These are phyloP conservation scores for Periconia macrospinosa DNA, from an alignment of 2,329 filamentous ascomycete species.

Conservation along the genomic window DNA sequence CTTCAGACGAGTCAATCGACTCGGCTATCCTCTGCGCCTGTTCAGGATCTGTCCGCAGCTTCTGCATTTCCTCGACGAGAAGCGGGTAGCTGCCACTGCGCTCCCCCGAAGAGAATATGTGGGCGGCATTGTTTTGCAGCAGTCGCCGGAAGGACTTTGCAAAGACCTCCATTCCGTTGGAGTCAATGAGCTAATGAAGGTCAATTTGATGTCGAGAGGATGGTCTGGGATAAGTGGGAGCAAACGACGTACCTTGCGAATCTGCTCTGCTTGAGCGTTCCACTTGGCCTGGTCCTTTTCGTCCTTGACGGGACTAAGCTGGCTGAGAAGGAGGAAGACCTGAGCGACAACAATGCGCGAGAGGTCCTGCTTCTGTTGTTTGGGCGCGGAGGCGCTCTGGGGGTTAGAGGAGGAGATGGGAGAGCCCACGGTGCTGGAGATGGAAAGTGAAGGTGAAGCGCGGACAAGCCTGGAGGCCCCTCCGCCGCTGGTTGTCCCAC, in stretches of 20 bases:
- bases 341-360: slow-evolving; percentile 95
- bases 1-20: slow-evolving; percentile 84
- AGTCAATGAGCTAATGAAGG: slow-evolving; percentile 76
- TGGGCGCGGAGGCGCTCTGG: slow-evolving; percentile 41
- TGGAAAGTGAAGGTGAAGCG: slow-evolving; percentile 62
- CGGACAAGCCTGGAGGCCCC: slow-evolving; percentile 59
- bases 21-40: slow-evolving; percentile 92
- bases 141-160: slow-evolving; percentile 93
- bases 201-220: not conserved
- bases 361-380: slow-evolving; percentile 52
- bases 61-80: slow-evolving; percentile 80
- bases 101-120: slow-evolving; percentile 83
- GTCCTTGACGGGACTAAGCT: slow-evolving; percentile 75
- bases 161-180: slow-evolving; percentile 99
- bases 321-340: slow-evolving; percentile 87
- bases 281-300: slow-evolving; percentile 90
- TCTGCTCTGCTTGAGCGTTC: slow-evolving; percentile 87
- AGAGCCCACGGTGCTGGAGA: slow-evolving; percentile 57
- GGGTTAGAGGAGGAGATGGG: slow-evolving; percentile 55
- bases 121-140: slow-evolving; percentile 84
- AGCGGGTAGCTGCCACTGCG: slow-evolving; percentile 82
- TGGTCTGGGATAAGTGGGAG: not conserved
- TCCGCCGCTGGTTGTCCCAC: slow-evolving; percentile 57
- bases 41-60: slow-evolving; percentile 76
- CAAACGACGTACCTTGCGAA: slow-evolving; percentile 72